These are phyloP conservation scores for Cercospora sp. DNA, from an alignment of 2,329 filamentous ascomycete species.

Conservation along the genomic window DNA sequence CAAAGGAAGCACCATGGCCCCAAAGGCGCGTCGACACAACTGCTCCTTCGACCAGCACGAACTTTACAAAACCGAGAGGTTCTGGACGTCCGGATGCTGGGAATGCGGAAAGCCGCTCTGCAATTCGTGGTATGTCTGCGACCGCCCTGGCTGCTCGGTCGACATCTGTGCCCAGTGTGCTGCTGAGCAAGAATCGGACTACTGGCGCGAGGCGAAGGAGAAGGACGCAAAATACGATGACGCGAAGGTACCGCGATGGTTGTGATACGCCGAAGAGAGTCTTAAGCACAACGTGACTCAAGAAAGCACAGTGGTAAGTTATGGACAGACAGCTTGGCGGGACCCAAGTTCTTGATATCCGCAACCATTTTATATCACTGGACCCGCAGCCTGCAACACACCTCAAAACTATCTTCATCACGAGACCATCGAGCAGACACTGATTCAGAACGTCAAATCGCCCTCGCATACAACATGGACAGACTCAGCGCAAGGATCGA, in stretches of 20 bases:
- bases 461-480: neutral
- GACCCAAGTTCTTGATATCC: neutral
- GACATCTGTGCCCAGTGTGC: neutral
- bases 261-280: neutral
- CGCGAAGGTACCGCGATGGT: constrained; percentile 4
- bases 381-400: neutral
- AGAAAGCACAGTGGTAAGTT: neutral
- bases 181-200: neutral
- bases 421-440: neutral
- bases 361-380: neutral
- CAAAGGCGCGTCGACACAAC: neutral
- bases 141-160: neutral
- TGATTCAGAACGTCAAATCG: neutral
- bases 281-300: neutral
- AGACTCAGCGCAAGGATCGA: neutral
- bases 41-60: neutral
- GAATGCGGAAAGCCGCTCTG: neutral
- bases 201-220: neutral
- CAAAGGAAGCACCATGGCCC: neutral
- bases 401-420: neutral
- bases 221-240: neutral
- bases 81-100: neutral
- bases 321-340: neutral
- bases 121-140: constrained; percentile 2
- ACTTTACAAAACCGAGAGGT: neutral